Conservation (phyloP, 140 eudicot species). For the Bidens hawaiensis region DNA sequence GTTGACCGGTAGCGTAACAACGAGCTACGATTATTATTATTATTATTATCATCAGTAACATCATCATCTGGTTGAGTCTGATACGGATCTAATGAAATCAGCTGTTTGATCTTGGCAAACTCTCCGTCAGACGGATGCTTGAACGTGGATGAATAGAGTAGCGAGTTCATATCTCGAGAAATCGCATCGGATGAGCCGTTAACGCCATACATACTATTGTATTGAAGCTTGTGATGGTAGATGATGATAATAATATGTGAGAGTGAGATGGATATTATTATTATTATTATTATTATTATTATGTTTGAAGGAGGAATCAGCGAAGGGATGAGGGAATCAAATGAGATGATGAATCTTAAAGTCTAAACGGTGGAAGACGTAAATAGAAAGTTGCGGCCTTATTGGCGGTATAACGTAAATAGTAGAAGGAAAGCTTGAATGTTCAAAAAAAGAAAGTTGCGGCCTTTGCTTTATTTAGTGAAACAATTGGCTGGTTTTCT, state of each 20-base stretch:
- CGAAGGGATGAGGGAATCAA: slow-evolving; percentile 12
- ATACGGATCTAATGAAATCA: slow-evolving; percentile 31
- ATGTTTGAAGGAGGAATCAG: slow-evolving; percentile 6
- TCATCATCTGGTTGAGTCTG: slow-evolving; percentile 12
- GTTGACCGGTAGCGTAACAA: slow-evolving; percentile 64
- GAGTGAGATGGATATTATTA: background rate
- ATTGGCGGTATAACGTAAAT: too few species aligned
- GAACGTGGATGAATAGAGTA: slow-evolving; percentile 32
- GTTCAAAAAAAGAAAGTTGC: slow-evolving; percentile 31
- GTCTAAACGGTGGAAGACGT: slow-evolving; percentile 31
- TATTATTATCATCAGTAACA: too few species aligned
- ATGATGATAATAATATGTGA: background rate
- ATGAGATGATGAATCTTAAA: slow-evolving; percentile 23
- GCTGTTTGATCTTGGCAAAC: slow-evolving; percentile 42
- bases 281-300: too few species aligned
- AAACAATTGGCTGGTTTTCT: slow-evolving; percentile 2
- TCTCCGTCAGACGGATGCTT: slow-evolving; percentile 40
- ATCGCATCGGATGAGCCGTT: slow-evolving; percentile 34
- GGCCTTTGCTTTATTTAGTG: slow-evolving; percentile 16
- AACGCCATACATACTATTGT: slow-evolving; percentile 32
- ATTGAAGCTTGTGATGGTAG: too few species aligned
- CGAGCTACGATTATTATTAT: slow-evolving; percentile 11
- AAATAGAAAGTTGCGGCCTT: slow-evolving; percentile 28
- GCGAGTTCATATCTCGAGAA: slow-evolving; percentile 36
- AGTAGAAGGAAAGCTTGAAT: too few species aligned